Percentiles rank a stretch among this genome's conserved stretches.
Evolutionary conservation across 2,329 filamentous ascomycete species (phyloP).

Genomic region (Hysterium pulicare): DNA sequence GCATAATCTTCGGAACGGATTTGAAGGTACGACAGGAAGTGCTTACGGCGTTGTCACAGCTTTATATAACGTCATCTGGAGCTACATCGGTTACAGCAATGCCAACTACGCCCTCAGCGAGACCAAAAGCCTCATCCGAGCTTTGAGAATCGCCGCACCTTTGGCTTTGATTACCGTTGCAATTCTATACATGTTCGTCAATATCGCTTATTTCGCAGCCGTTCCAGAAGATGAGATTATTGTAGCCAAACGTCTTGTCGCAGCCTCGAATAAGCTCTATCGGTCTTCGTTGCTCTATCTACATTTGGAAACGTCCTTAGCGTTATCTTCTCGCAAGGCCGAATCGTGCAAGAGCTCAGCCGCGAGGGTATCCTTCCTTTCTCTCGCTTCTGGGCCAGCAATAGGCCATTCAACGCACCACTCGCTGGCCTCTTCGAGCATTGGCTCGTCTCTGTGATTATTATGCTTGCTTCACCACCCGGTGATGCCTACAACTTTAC

Average conservation of each 20-base stretch:
- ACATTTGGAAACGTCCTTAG: constrained; percentile 66
- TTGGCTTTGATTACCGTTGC: constrained; percentile 58
- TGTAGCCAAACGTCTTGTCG: constrained; percentile 52
- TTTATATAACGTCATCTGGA: constrained; percentile 70
- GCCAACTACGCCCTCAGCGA: constrained; percentile 66
- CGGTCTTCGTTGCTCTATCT: constrained; percentile 64
- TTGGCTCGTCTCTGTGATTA: constrained; percentile 62
- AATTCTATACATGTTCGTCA: constrained; percentile 63
- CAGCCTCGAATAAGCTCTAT: constrained; percentile 58
- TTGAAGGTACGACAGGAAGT: constrained; percentile 63
- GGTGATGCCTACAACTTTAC: constrained; percentile 66
- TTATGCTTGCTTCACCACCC: constrained; percentile 64
- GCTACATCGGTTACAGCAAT: constrained; percentile 66
- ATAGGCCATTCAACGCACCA: constrained; percentile 61
- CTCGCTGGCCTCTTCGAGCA: constrained; percentile 61
- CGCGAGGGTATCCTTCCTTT: constrained; percentile 65
- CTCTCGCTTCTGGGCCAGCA: constrained; percentile 61
- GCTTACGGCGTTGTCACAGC: constrained; percentile 67
- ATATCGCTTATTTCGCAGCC: constrained; percentile 65
- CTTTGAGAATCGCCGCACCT: constrained; percentile 63
- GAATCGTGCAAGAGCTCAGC: constrained; percentile 63
- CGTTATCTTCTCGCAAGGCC: constrained; percentile 66
- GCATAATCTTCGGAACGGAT: constrained; percentile 62
- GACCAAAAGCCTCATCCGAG: constrained; percentile 62
- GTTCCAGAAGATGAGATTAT: constrained; percentile 56